Evolutionary conservation across 1,284 basidiomycete species (phyloP), one percentile per base, ranked within the genome.

Genomic region (Lignosus rhinocerotis): DNA sequence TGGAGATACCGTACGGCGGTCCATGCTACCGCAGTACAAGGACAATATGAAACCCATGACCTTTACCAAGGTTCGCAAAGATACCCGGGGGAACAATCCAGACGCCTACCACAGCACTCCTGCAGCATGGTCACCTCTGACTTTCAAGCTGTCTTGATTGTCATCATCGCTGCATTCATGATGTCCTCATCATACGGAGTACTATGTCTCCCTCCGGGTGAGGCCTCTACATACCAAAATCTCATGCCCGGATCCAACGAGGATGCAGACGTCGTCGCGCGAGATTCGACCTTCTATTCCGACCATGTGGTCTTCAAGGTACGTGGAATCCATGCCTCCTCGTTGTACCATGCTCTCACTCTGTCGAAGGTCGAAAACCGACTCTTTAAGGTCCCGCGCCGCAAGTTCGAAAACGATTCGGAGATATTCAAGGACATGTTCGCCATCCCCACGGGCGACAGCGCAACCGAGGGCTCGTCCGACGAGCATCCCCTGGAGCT

Each of bases 301-400:
- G 59, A 63, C 51, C 56, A 63, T 19, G 31, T 63, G 33, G 49
- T 63, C 14, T 56, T 60, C n/a, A 38, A 53, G 53, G 62, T 63
- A 33, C 14, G 53, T n/a, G 1, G 2, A 16, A 5, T 19, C 19
- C 16, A 19, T 44, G 4, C 25, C 17, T 4, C 8, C 14, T 31
- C 3, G 19, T 9, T 19, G 10, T 16, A 3, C 16, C 31, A 21
- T 30, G 14, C 6, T n/a, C 9, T 19, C 10, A 21, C 43, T 5
- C 30, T 11, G 4, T 9, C 6, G 2, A 54, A 75, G 72, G 70
- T 73, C 19, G 69, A 69, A 31, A 61, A 65, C 33, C 54, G 56
- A 9, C 51, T 73, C 38, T 74, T 72, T 69, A 71, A 70, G 48
- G 69, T 73, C 7, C 71, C 68, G 5, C 63, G 67, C 2, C 58